Evolutionary conservation across 2,329 filamentous ascomycete genomes (phyloP).

Genomic region (Phaeosphaeriaceae sp.): DNA sequence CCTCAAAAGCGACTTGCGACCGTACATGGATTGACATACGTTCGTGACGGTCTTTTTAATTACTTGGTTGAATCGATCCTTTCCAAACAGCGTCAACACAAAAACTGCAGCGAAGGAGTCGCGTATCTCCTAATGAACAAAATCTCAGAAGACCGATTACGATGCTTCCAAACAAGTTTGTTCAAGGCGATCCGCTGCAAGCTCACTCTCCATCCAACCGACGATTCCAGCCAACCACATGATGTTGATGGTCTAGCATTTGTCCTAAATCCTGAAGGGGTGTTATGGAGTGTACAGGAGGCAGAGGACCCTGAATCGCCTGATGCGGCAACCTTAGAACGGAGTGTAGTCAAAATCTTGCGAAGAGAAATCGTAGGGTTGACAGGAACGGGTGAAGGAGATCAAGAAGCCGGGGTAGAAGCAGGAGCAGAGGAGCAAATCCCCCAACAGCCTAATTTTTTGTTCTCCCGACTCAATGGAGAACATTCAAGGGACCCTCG

Average conservation of each 20-base stretch:
- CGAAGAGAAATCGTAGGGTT: background rate
- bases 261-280: background rate
- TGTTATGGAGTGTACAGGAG: background rate
- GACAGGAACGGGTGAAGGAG: background rate
- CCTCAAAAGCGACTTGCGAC: slow-evolving; percentile 1
- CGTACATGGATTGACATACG: background rate
- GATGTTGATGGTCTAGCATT: slow-evolving; percentile 8
- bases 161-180: slow-evolving; percentile 5
- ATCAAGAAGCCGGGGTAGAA: too few species aligned
- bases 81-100: background rate
- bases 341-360: background rate
- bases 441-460: too few species aligned
- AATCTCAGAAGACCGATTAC: slow-evolving; percentile 1
- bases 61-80: background rate
- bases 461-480: too few species aligned
- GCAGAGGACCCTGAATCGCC: background rate
- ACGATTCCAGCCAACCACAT: background rate
- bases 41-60: background rate
- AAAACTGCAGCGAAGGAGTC: background rate
- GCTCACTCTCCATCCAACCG: slow-evolving; percentile 1
- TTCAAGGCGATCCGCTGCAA: slow-evolving; percentile 4
- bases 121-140: slow-evolving; percentile 6
- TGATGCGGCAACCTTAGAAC: background rate
- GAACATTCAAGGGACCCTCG: too few species aligned
- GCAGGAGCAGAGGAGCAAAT: too few species aligned